Evolutionary conservation across 192 early-diverging fungal species (phyloP).

Genomic region (Umbelopsis ramanniana): DNA sequence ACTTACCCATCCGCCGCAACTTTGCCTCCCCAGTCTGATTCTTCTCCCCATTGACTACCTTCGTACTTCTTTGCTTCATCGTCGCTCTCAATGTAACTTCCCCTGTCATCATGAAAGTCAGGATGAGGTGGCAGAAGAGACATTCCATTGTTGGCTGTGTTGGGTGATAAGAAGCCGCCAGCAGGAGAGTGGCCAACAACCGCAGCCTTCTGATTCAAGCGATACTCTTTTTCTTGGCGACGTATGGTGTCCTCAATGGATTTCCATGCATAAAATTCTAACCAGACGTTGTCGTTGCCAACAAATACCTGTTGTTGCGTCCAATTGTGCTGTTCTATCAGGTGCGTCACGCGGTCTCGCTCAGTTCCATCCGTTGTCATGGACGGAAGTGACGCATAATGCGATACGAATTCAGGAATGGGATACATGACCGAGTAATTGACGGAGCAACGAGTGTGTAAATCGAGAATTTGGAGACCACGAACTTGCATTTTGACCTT

Average conservation of each 20-base stretch:
- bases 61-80: conserved; percentile 41
- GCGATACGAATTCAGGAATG: conserved; percentile 71
- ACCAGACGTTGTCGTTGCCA: conserved; percentile 58
- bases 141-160: neutral
- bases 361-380: conserved; percentile 30
- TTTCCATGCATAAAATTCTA: conserved; percentile 67
- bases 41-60: conserved; percentile 42
- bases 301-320: conserved; percentile 43
- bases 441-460: conserved; percentile 59
- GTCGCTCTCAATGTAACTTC: conserved; percentile 33
- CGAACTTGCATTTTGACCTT: conserved; percentile 71
- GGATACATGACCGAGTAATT: conserved; percentile 72
- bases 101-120: conserved; percentile 24
- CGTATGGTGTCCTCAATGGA: conserved; percentile 64
- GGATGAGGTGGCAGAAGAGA: neutral
- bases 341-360: neutral
- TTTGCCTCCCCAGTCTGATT: conserved; percentile 33
- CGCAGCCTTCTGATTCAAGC: conserved; percentile 41
- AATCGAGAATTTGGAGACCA: conserved; percentile 64
- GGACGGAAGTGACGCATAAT: conserved; percentile 55
- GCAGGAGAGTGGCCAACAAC: neutral
- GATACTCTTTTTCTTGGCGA: conserved; percentile 61
- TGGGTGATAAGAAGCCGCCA: neutral
- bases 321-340: conserved; percentile 36
- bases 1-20: conserved; percentile 43